Conservation (phyloP, 805 yeast genomes). For the Komagataella populi region DNA sequence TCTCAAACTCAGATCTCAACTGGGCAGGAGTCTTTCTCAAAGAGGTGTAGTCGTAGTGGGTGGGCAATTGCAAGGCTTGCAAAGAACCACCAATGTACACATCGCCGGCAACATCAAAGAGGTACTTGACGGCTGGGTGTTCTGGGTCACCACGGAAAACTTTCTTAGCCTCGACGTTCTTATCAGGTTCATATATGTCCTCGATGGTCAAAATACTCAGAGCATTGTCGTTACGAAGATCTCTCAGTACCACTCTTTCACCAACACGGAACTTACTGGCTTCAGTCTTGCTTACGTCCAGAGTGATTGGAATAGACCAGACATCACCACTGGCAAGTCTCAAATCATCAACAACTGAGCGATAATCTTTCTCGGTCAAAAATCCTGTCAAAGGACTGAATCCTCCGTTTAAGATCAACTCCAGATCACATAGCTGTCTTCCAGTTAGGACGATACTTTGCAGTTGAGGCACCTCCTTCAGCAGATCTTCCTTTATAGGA, state of each 20-base stretch:
- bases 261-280: conserved; percentile 37
- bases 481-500: conserved; percentile 36
- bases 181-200: conserved; percentile 74
- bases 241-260: conserved; percentile 59
- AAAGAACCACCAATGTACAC: conserved; percentile 79
- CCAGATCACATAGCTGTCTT: conserved; percentile 89
- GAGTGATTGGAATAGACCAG: conserved; percentile 88
- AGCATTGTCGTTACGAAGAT: conserved; percentile 67
- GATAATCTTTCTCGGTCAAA: conserved; percentile 53
- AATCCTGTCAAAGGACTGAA: conserved; percentile 74
- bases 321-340: conserved; percentile 65
- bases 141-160: conserved; percentile 96
- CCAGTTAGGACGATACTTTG: conserved; percentile 48
- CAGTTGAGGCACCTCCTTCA: conserved; percentile 42
- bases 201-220: conserved; percentile 72
- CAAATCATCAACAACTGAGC: conserved; percentile 51
- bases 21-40: conserved; percentile 85
- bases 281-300: conserved; percentile 49
- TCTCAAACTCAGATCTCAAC: conserved; percentile 69
- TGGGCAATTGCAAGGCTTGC: conserved; percentile 74
- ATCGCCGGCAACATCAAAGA: conserved; percentile 64
- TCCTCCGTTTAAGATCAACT: conserved; percentile 85
- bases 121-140: conserved; percentile 81
- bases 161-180: conserved; percentile 62
- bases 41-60: conserved; percentile 82